Base-by-base conservation (phyloP, 768 basidiomycete species). In the Sarcodon aspratus region DNA sequence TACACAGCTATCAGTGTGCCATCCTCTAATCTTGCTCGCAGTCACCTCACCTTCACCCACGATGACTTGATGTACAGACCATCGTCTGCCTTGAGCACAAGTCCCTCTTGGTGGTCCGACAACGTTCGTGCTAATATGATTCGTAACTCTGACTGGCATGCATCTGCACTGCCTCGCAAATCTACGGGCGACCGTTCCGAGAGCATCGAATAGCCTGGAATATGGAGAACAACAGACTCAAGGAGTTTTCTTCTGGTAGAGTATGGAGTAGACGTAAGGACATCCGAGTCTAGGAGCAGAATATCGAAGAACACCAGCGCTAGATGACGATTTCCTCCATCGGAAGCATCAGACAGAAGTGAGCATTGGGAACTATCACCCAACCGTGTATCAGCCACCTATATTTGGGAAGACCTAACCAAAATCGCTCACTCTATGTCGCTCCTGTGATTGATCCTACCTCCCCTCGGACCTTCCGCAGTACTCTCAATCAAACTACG, bases 241-340 rank as follows among this genome's bases (percentile, higher is more conserved):
- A 96, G 74, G 3, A 75, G 59, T 12, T 63, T 61, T 31, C 89
- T 76, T 10, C 93, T 78, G 7, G 66, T 55, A 0, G 63, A 61
- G 56, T 94, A 94, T 0, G 80, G 63, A 3, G 59, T 59, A 9
- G 69, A 65, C 7, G 89, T 55, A 9, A 89, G 65, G 7, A 74
- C 80, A 34, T 61, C 56, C n/a, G 66, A 75, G 55, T 92, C 78
- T 0, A 90, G 65, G n/a, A 74, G 61, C 6, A 96, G 71, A 11
- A 94, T 57, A 57, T 96, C 93, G 57, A 94, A 96, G 67, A 92
- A 94, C 10, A 91, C 82, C 13, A 95, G 71, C 15, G 79, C 86
- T 7, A 93, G 76, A 52, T 81, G 82, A 2, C 79, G 72, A 9
- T 66, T 59, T 12, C 64, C 64, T 7, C 52, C 42, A 15, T 66